Conservation (phyloP, 78 protist species). For the slime mould (Dictyostelium discoideum) region DNA sequence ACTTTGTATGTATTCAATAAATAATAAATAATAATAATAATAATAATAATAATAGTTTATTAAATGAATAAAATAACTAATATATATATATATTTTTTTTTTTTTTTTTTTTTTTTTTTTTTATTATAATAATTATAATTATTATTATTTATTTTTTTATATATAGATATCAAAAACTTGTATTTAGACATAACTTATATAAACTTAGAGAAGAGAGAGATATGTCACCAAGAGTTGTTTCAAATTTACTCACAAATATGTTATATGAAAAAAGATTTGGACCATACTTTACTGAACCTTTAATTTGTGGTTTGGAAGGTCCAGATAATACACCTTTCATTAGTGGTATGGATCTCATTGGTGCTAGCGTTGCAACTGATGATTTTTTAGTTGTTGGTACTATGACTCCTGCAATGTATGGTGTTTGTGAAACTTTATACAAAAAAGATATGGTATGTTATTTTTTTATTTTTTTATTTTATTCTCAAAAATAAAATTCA, state of each 20-base stretch:
- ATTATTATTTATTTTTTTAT: no score
- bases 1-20: conserved; percentile 84
- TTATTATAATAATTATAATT: no score
- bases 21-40: neutral
- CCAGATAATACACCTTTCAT: conserved; percentile 90
- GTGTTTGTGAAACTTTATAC: conserved; percentile 93
- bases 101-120: no score
- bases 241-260: conserved; percentile 79
- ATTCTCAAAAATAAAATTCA: neutral
- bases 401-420: conserved; percentile 88
- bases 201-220: conserved; percentile 95
- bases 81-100: neutral
- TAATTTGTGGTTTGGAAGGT: conserved; percentile 95
- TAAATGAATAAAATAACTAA: neutral
- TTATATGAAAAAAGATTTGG: conserved; percentile 97
- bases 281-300: conserved; percentile 96
- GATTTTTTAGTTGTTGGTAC: conserved; percentile 96
- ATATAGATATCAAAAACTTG: conserved; percentile 81
- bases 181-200: conserved; percentile 90
- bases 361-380: conserved; percentile 88
- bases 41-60: neutral
- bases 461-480: neutral
- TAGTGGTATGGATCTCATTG: conserved; percentile 94
- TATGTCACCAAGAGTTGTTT: conserved; percentile 89
- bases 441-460: conserved; percentile 85